Evolutionary conservation across 805 yeast species (phyloP).

Genomic region (Saccharomyces cerevisiae): DNA sequence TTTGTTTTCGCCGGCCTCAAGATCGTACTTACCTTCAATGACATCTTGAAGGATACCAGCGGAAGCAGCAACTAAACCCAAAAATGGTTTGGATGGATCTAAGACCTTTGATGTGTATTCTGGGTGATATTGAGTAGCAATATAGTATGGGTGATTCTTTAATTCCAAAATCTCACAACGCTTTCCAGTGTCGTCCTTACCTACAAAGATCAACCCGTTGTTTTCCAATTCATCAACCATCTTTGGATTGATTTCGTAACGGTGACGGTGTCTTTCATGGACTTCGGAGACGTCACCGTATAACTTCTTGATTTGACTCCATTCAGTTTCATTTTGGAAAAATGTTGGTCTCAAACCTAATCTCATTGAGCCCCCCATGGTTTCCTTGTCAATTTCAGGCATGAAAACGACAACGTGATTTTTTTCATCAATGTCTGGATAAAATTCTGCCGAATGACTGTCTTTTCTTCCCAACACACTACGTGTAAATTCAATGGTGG

Average conservation of each 20-base stretch:
- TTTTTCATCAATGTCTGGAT: slow-evolving; percentile 49
- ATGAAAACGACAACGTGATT: slow-evolving; percentile 78
- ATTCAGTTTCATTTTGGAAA: slow-evolving; percentile 59
- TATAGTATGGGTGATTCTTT: slow-evolving; percentile 78
- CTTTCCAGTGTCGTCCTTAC: slow-evolving; percentile 80
- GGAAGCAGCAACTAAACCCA: slow-evolving; percentile 93
- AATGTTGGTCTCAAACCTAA: slow-evolving; percentile 87
- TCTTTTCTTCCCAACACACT: slow-evolving; percentile 58
- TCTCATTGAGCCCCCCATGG: slow-evolving; percentile 98
- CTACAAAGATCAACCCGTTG: slow-evolving; percentile 80
- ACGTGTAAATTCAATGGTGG: slow-evolving; percentile 88
- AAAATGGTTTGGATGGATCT: slow-evolving; percentile 92
- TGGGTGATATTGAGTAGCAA: slow-evolving; percentile 97
- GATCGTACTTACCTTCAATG: neutral
- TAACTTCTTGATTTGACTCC: slow-evolving; percentile 64
- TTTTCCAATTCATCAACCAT: slow-evolving; percentile 62
- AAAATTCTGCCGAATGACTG: slow-evolving; percentile 79
- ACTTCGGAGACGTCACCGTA: slow-evolving; percentile 67
- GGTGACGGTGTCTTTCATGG: slow-evolving; percentile 94
- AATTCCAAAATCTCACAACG: slow-evolving; percentile 94
- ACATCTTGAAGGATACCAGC: slow-evolving; percentile 72
- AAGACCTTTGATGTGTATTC: slow-evolving; percentile 94
- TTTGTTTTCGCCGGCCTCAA: neutral
- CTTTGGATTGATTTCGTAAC: slow-evolving; percentile 93
- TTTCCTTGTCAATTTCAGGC: slow-evolving; percentile 96